These are phyloP conservation scores for Globisporangium canariense DNA, from an alignment of 352 stramenopile genomes.

Conservation along the genomic window DNA sequence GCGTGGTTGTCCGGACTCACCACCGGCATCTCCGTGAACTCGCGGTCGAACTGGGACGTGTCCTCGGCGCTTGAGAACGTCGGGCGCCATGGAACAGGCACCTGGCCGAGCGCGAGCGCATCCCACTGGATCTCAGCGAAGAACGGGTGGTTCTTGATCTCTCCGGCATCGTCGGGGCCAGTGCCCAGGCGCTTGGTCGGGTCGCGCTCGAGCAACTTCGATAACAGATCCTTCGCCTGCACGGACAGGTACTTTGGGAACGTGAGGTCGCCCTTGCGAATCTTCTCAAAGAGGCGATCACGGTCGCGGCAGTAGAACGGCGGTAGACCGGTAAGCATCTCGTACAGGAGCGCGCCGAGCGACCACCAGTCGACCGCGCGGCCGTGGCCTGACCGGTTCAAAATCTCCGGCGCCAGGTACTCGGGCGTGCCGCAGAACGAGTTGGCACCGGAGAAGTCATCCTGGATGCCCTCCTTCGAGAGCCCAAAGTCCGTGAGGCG, in stretches of 20 bases:
- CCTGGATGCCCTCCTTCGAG: constrained; percentile 83
- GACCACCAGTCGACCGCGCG: constrained; percentile 98
- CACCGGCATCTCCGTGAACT: constrained; percentile 97
- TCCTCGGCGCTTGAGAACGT: constrained; percentile 92
- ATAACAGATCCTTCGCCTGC: constrained; percentile 84
- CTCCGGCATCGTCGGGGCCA: constrained; percentile 67
- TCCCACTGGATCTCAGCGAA: constrained; percentile 83
- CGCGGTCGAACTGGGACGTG: constrained; percentile 97
- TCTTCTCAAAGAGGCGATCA: constrained; percentile 97
- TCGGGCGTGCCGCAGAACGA: constrained; percentile 97
- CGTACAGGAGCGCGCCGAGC: constrained; percentile 86
- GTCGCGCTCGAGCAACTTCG: constrained; percentile 93
- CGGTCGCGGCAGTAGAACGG: constrained; percentile 96
- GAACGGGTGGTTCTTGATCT: constrained; percentile 85
- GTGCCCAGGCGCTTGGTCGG: constrained; percentile 92
- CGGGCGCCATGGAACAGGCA: constrained; percentile 91
- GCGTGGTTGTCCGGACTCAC: constrained; percentile 87
- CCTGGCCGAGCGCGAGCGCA: constrained; percentile 40
- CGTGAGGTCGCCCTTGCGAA: constrained; percentile 91
- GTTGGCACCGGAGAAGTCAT: constrained; percentile 94
- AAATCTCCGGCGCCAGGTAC: constrained; percentile 99
- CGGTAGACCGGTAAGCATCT: constrained; percentile 77
- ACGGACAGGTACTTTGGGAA: constrained; percentile 94
- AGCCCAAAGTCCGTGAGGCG: constrained; percentile 98
- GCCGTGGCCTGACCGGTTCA: constrained; percentile 95